These are phyloP conservation scores for Aphanocladium album DNA, from an alignment of 2,329 filamentous ascomycete species.

Conservation along the genomic window DNA sequence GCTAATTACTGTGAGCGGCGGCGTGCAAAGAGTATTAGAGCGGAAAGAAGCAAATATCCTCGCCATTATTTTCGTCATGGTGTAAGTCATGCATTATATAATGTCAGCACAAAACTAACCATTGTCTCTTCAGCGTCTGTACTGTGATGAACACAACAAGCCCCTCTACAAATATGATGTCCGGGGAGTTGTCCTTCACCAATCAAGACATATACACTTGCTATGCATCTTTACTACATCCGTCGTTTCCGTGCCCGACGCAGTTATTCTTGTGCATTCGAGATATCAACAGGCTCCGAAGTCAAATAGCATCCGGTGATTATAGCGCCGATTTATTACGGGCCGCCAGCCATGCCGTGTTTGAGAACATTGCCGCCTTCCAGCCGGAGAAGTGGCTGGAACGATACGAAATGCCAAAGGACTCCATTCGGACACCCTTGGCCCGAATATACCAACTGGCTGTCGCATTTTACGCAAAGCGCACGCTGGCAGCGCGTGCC, in stretches of 20 bases:
- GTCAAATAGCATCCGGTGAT: not conserved
- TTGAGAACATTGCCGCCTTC: not conserved
- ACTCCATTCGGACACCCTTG: not conserved
- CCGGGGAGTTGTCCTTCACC: not conserved
- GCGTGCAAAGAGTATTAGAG: not conserved
- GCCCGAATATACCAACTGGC: not conserved
- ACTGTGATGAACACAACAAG: not conserved
- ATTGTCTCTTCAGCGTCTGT: not conserved
- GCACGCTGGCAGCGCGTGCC: not conserved
- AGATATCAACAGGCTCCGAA: not conserved
- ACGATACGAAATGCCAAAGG: not conserved
- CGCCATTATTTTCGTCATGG: not conserved
- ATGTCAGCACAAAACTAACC: no score
- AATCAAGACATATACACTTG: not conserved
- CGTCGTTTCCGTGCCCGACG: not conserved
- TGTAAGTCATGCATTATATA: not conserved
- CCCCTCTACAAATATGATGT: not conserved
- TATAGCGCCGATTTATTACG: not conserved
- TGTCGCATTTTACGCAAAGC: not conserved
- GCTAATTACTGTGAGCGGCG: not conserved
- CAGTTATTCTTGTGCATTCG: not conserved
- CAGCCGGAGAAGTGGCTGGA: not conserved
- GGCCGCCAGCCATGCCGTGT: not conserved
- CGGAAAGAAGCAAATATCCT: not conserved
- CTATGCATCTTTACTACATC: not conserved